Base-by-base conservation (phyloP, 306 rosid genomes). In the Rosa multiflora region DNA sequence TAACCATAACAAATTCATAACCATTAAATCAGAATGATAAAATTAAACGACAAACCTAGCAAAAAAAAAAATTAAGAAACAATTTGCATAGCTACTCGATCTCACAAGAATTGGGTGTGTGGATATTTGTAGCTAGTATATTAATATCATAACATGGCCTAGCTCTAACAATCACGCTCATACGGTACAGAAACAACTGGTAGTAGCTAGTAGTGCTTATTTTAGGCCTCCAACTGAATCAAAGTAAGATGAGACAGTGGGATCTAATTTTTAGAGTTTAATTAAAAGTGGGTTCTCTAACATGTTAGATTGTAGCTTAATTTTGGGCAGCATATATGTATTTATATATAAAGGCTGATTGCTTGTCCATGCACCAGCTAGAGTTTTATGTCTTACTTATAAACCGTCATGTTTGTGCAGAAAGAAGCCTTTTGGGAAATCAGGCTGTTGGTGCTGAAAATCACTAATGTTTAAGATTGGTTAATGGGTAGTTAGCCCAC, bases 381-480 rank as follows among this genome's bases (percentile, higher is more conserved):
- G 32, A 20, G 69, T 8, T 59, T 72, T 35, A 64, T 26, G 70
- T 15, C 70, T 75, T 75, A 44, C 44, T 44, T 61, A 75, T 44
- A 26, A 75, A 12, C 53, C 40, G 18, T 56, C 68, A 8, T 37
- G 29, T 55, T 40, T 23, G 18, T 13, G 39, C 9, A 42, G 51
- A 17, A 55, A 21, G 37, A 51, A 37, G 49, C 21, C 11, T 59
- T 61, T 43, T 14, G 5, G 58, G 46, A 43, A 44, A 75, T 59
- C 39, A 75, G 10, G 72, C 46, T 44, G 32, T 46, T 61, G 12
- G 26, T 48, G 47, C 67, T 61, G 46, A 61, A 67, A 44, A 59
- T 14, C 58, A 17, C 56, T 59, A 10, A 17, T 75, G 67, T 75
- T 75, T n/a, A 44, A 44, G 47, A 61, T 75, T 62, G 61, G 44